Evolutionary conservation across 805 yeast species (phyloP).

Genomic region (Kuraishia molischiana): DNA sequence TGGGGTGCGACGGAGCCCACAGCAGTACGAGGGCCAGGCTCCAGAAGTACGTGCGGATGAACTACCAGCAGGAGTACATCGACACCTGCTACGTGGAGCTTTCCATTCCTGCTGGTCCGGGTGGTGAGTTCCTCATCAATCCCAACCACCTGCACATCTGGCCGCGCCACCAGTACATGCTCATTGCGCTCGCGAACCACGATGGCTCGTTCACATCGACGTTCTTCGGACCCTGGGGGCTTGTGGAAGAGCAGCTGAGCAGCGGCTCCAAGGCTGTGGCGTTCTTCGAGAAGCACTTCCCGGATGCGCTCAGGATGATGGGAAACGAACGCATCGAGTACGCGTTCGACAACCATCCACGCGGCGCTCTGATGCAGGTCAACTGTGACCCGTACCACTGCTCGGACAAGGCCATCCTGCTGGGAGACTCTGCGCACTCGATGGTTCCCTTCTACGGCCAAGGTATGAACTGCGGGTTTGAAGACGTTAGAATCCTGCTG

Average conservation of each 20-base stretch:
- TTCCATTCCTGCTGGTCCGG: constrained; percentile 51
- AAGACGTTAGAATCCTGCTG: constrained; percentile 69
- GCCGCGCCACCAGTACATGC: constrained; percentile 84
- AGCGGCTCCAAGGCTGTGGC: constrained; percentile 27
- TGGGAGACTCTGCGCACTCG: constrained; percentile 94
- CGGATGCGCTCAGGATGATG: constrained; percentile 64
- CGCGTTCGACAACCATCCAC: constrained; percentile 52
- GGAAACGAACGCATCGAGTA: constrained; percentile 38
- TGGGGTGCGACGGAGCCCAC: constrained; percentile 85
- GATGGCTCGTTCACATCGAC: constrained; percentile 89
- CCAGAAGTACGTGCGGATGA: constrained; percentile 59
- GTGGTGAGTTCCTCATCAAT: constrained; percentile 38
- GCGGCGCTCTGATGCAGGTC: constrained; percentile 71
- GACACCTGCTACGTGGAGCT: constrained; percentile 80
- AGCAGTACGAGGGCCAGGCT: constrained; percentile 63
- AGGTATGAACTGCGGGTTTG: constrained; percentile 95
- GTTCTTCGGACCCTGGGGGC: constrained; percentile 71
- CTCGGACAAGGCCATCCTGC: constrained; percentile 49
- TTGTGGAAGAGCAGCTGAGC: constrained; percentile 41
- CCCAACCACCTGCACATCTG: constrained; percentile 84
- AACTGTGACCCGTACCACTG: constrained; percentile 62
- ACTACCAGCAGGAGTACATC: constrained; percentile 65
- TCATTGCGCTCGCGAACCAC: constrained; percentile 77
- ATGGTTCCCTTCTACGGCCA: constrained; percentile 99
- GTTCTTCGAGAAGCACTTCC: constrained; percentile 56